Base-by-base conservation (phyloP, 305 asterid genomes). In the Galium porrigens region DNA sequence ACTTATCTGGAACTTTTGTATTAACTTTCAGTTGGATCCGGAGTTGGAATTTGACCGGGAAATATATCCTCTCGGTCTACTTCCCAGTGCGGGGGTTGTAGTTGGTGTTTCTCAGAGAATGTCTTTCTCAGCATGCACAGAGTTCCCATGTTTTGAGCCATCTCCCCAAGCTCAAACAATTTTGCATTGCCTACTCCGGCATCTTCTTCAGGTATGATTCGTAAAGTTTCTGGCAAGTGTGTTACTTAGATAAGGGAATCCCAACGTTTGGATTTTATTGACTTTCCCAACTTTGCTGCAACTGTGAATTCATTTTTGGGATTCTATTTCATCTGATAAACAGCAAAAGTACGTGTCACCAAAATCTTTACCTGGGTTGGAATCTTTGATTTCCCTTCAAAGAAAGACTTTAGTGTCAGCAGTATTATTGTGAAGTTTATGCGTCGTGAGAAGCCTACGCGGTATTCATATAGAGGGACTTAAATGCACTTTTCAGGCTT, bases 91-190 rank as follows among this genome's bases (percentile, higher is more conserved):
- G 42, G 99, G 99, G 68, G 95, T 94, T 65, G 97, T 94, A 62
- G 99, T 94, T 77, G 99, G 99, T 61, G 96, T 89, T 71, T 85
- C 94, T 72, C 99, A 94, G 82, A 87, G 97, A 83, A 82, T 94
- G 95, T 94, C 99, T 58, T 89, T 90, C 84, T 89, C 97, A 63
- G 91, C 96, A 61, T 84, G 96, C 75, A 89, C 97, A n/a, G 99
- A 94, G 84, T 94, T 94, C 79, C 99, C 99, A 60, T 94, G 97
- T 85, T 89, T 90, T 78, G 97, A 94, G 88, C 97, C 97, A 3
- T 83, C 92, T 65, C 97, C 99, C 64, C 99, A 94, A 82, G 97
- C 97, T 49, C 99, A 94, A 77, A 94, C 99, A 72, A 89, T 94
- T 76, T 80, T 94, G 77, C 99, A 94, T 80, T 87, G 99, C 72